Percentiles rank a stretch among this genome's conserved stretches.
These are phyloP conservation scores for Aspergillus spinulosporus DNA, from an alignment of 2,329 filamentous ascomycete genomes.

Conservation along the genomic window DNA sequence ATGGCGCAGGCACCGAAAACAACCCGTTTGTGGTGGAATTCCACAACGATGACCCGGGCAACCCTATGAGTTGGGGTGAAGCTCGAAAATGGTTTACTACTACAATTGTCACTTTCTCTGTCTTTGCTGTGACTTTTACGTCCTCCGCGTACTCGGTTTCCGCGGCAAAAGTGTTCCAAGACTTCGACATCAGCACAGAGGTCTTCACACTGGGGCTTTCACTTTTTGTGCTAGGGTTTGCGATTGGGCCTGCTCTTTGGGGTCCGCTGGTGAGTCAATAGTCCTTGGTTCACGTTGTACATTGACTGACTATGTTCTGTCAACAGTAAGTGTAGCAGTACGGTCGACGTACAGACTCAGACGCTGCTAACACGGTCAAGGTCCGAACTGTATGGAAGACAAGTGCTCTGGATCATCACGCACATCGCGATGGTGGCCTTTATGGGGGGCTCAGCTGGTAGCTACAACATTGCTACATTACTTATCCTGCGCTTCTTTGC, in stretches of 20 bases:
- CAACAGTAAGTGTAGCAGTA: too few relatives aligned
- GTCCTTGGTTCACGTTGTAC: too few relatives aligned
- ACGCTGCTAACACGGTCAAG: too few relatives aligned
- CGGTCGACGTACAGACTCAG: too few relatives aligned
- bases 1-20: conserved; percentile 43
- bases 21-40: conserved; percentile 46
- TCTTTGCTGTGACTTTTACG: conserved; percentile 45
- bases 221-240: conserved; percentile 49
- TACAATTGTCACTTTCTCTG: conserved; percentile 38
- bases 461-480: background rate
- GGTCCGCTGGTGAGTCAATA: background rate
- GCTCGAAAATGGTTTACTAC: conserved; percentile 45
- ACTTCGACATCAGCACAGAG: conserved; percentile 40
- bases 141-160: conserved; percentile 46
- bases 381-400: background rate
- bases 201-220: conserved; percentile 45
- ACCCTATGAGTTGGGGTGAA: conserved; percentile 39
- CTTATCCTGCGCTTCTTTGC: background rate
- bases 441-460: background rate
- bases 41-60: conserved; percentile 35
- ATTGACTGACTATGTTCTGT: too few relatives aligned
- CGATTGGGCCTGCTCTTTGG: conserved; percentile 26
- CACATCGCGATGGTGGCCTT: background rate
- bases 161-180: conserved; percentile 33
- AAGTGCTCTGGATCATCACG: background rate